Base-by-base conservation (phyloP, 345 rosid genomes). In the Euphorbia peplus region DNA sequence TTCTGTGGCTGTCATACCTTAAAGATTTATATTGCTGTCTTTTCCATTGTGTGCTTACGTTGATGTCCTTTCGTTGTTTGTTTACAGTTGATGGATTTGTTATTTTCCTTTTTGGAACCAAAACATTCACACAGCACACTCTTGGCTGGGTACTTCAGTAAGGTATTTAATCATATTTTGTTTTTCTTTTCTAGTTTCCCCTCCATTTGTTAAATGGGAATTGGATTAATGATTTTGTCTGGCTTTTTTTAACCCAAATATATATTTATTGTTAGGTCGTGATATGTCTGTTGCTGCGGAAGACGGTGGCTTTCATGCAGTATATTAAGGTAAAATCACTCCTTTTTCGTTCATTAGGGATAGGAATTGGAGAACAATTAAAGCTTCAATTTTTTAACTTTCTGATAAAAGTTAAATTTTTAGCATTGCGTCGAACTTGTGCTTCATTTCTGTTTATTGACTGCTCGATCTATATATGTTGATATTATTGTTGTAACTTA, bases 91-190 rank as follows among this genome's bases (percentile, higher is more conserved):
- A 90, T 93, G 98, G 66, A 83, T 71, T 81, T 93, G 75, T 76
- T 93, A 68, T 90, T 90, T 77, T 93, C 98, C 65, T 93, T 87
- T 78, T 72, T 93, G 86, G 85, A 85, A 70, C 80, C 93, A 8
- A 82, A 79, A 19, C 82, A 86, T 72, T 66, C 84, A 32, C 91
- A 87, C 76, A 82, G 85, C 71, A 76, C 92, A 44, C 69, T 81
- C 67, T 82, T 90, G 71, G 95, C 95, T 39, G 98, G 98, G 32
- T 93, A 93, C 80, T 93, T 93, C 71, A 88, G 98, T 82, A 93
- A 93, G 98, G 98, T 93, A 80, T 75, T 30, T 26, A 21, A 54
- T 71, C 32, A 42, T 71, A 55, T 60, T 64, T 69, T 46, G 21
- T 13, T 22, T 19, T 15, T 6, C 64, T 14, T 66, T n/a, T n/a